Base-by-base conservation (phyloP, 2,329 filamentous ascomycete genomes). In the Xylaria sp. region DNA sequence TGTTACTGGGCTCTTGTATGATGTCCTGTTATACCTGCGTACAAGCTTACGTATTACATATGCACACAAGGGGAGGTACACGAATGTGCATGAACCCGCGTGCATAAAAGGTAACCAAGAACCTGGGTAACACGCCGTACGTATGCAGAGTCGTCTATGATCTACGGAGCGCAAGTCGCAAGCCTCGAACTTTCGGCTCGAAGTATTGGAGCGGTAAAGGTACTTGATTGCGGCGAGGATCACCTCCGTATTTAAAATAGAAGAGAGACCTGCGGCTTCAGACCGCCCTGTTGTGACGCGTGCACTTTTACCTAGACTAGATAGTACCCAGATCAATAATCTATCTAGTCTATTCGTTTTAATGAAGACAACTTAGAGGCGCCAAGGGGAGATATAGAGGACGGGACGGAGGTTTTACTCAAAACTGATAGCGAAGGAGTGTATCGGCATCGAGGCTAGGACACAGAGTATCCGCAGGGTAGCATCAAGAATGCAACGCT, bases 401-500 rank as follows among this genome's bases (percentile, higher is more conserved):
- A 46, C 7, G 18, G 25, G 18, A 48, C 9, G 18, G 59, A 31
- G n/a, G 15, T 44, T 46, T 25, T 18, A 34, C 46, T 59, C 20
- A 18, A n/a, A n/a, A 23, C 34, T 37, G 63, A 54, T 28, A 4
- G 50, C 37, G 12, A 46, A 58, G 44, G 28, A 34, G 28, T 55
- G 10, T 46, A 46, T 54, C 31, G n/a, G 59, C 34, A 63, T 34
- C 25, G 18, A 63, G 52, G 56, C 48, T n/a, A 55, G 46, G 56
- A 15, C 8, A 46, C 8, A 46, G 34, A 63, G 48, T 48, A 46
- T 39, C 25, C 44, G 54, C 63, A 69, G 69, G 61, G 64, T 69
- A 20, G 39, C 63, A 56, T 63, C 69, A 2, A 64, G 59, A 69
- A 71, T 71, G 62, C 58, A 69, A 71, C 69, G 64, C 48, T 67